These are phyloP conservation scores for Lasiosphaeria miniovina DNA, from an alignment of 495 filamentous ascomycete species.

Conservation along the genomic window DNA sequence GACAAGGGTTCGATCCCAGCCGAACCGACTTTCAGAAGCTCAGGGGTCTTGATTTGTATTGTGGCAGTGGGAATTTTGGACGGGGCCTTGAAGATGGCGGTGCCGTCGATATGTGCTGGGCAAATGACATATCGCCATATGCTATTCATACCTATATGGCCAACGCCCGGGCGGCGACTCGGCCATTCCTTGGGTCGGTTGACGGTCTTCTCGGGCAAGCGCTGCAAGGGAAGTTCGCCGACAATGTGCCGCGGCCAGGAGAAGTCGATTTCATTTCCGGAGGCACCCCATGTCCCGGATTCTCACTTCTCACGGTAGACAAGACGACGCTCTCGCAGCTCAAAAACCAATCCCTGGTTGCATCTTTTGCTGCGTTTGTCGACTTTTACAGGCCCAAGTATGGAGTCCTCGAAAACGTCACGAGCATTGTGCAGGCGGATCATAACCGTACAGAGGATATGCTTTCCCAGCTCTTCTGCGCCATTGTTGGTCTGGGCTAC, in stretches of 20 bases:
- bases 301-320: constrained; percentile 56
- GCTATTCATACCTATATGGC: constrained; percentile 70
- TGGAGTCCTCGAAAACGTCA: constrained; percentile 71
- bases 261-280: constrained; percentile 67
- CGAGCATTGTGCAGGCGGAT: constrained; percentile 49
- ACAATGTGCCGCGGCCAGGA: constrained; percentile 51
- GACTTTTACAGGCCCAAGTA: constrained; percentile 72
- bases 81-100: constrained; percentile 71
- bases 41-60: constrained; percentile 65
- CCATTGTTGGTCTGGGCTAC: constrained; percentile 70
- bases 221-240: constrained; percentile 45
- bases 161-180: constrained; percentile 40
- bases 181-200: constrained; percentile 64
- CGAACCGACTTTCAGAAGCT: constrained; percentile 30
- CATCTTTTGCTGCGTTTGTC: constrained; percentile 67
- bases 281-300: constrained; percentile 73
- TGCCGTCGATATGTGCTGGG: constrained; percentile 58
- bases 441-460: constrained; percentile 50
- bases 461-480: constrained; percentile 64
- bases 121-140: constrained; percentile 58
- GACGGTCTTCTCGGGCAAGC: constrained; percentile 61
- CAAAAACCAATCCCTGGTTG: constrained; percentile 67
- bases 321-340: constrained; percentile 45
- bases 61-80: constrained; percentile 70
- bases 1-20: constrained; percentile 55